Evolutionary conservation across 1,284 basidiomycete genomes (phyloP).

Genomic region (Pulchroboletus neoregius): DNA sequence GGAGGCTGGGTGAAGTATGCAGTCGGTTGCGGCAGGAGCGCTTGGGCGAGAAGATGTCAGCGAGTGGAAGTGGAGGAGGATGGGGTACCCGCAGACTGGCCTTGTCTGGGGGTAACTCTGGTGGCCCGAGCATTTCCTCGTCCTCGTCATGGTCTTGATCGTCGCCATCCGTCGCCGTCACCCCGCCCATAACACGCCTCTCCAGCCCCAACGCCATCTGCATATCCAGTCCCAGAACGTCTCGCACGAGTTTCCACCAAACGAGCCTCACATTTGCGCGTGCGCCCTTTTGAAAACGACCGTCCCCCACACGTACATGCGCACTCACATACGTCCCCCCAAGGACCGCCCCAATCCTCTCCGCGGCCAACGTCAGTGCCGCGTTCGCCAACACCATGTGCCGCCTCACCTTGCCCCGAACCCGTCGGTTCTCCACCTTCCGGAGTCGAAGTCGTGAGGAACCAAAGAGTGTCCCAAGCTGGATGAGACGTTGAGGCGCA

Average conservation of each 20-base stretch:
- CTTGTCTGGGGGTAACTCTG: slow-evolving; percentile 17
- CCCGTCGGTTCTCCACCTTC: slow-evolving; percentile 33
- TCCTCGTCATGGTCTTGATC: neutral
- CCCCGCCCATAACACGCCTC: slow-evolving; percentile 15
- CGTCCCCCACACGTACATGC: slow-evolving; percentile 67
- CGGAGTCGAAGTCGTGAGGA: slow-evolving; percentile 58
- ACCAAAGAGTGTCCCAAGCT: slow-evolving; percentile 67
- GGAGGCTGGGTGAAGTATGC: slow-evolving; percentile 35
- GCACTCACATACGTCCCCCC: slow-evolving; percentile 56
- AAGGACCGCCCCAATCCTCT: slow-evolving; percentile 42
- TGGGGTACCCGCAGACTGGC: slow-evolving; percentile 22
- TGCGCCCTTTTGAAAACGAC: slow-evolving; percentile 48
- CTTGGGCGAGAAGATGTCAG: slow-evolving; percentile 20
- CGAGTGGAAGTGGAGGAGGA: slow-evolving; percentile 20
- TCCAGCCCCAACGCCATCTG: slow-evolving; percentile 42
- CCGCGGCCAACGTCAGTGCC: slow-evolving; percentile 40
- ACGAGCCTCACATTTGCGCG: slow-evolving; percentile 41
- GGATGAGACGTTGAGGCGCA: slow-evolving; percentile 44
- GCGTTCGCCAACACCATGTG: slow-evolving; percentile 53
- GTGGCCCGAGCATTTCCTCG: slow-evolving; percentile 18
- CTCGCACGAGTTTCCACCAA: slow-evolving; percentile 56
- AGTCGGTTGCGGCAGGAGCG: slow-evolving; percentile 34
- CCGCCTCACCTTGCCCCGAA: slow-evolving; percentile 46
- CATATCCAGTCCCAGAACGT: slow-evolving; percentile 38
- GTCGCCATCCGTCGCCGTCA: no score